Conservation (phyloP, 495 filamentous ascomycete genomes). For the Penicillium lividum region DNA sequence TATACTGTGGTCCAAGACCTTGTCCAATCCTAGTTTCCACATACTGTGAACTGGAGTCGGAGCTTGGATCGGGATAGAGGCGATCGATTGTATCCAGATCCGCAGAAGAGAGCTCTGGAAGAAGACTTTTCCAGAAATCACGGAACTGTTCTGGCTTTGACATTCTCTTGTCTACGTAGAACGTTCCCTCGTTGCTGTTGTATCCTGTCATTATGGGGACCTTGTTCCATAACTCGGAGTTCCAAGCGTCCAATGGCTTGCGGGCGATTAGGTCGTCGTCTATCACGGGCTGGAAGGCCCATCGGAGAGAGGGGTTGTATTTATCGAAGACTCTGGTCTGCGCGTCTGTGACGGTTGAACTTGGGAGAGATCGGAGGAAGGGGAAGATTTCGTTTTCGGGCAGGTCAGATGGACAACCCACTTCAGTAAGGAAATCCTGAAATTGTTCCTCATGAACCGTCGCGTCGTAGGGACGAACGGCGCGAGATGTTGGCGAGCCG, state of each 20-base stretch:
- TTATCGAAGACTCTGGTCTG: slow-evolving; percentile 52
- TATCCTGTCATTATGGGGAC: slow-evolving; percentile 66
- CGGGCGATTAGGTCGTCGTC: slow-evolving; percentile 58
- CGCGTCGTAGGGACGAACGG: slow-evolving; percentile 55
- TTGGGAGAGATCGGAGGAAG: slow-evolving; percentile 52
- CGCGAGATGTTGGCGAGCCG: slow-evolving; percentile 61
- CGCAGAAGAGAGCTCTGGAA: slow-evolving; percentile 49
- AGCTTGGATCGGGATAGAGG: slow-evolving; percentile 59
- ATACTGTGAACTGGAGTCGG: slow-evolving; percentile 34
- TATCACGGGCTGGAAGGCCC: slow-evolving; percentile 70
- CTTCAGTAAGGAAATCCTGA: slow-evolving; percentile 53
- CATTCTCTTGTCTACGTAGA: slow-evolving; percentile 54
- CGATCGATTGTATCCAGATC: slow-evolving; percentile 52
- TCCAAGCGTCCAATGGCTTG: slow-evolving; percentile 58
- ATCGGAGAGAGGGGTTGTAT: slow-evolving; percentile 57
- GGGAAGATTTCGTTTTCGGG: slow-evolving; percentile 48
- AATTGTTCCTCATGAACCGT: slow-evolving; percentile 62
- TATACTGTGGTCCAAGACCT: slow-evolving; percentile 55
- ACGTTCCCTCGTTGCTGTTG: slow-evolving; percentile 65
- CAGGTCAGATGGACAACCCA: slow-evolving; percentile 36
- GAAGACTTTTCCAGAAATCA: slow-evolving; percentile 54
- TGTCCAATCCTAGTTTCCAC: slow-evolving; percentile 35
- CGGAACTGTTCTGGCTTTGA: slow-evolving; percentile 50
- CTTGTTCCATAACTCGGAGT: slow-evolving; percentile 49
- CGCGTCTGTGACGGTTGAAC: slow-evolving; percentile 46